A percentile compares a stretch with the other conserved stretches of the same genome.
Conservation (phyloP, 352 stramenopile species). For the Plasmopara viticola region DNA sequence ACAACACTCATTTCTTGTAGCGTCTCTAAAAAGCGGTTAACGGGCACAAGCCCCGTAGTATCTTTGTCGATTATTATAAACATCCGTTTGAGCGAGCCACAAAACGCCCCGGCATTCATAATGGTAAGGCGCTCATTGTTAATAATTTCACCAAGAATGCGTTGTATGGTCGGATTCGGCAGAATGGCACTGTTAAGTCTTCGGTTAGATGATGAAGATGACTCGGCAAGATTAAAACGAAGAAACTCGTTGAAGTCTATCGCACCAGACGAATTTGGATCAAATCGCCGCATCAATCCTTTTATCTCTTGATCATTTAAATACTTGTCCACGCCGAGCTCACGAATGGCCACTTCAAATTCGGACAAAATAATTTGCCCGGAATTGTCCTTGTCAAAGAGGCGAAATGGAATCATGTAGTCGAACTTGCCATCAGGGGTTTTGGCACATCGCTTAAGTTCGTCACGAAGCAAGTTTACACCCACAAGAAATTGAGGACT, state of each 20-base stretch:
- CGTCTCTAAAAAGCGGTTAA: conserved; percentile 44
- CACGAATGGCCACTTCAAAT: conserved; percentile 60
- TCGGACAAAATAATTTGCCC: conserved; percentile 65
- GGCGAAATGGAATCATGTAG: conserved; percentile 55
- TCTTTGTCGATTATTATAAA: conserved; percentile 79
- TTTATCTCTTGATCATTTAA: conserved; percentile 72
- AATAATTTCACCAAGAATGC: conserved; percentile 45
- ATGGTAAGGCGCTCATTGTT: conserved; percentile 40
- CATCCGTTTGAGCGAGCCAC: conserved; percentile 68
- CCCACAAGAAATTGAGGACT: conserved; percentile 73
- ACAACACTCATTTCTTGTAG: conserved; percentile 58
- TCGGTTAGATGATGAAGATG: conserved; percentile 42
- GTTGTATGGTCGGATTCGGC: conserved; percentile 27
- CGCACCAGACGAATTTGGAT: conserved; percentile 55
- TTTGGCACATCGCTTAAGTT: conserved; percentile 73
- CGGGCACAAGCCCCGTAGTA: conserved; percentile 40
- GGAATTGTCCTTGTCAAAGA: conserved; percentile 70
- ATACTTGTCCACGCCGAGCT: conserved; percentile 70
- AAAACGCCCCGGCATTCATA: conserved; percentile 41
- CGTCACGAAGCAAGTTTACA: conserved; percentile 55
- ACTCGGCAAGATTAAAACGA: conserved; percentile 66
- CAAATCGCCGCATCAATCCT: conserved; percentile 70
- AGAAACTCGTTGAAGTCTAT: conserved; percentile 75
- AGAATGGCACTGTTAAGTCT: conserved; percentile 20
- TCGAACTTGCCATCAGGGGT: conserved; percentile 75